Conservation (phyloP, 768 basidiomycete genomes). For the Coprinellus micaceus region DNA sequence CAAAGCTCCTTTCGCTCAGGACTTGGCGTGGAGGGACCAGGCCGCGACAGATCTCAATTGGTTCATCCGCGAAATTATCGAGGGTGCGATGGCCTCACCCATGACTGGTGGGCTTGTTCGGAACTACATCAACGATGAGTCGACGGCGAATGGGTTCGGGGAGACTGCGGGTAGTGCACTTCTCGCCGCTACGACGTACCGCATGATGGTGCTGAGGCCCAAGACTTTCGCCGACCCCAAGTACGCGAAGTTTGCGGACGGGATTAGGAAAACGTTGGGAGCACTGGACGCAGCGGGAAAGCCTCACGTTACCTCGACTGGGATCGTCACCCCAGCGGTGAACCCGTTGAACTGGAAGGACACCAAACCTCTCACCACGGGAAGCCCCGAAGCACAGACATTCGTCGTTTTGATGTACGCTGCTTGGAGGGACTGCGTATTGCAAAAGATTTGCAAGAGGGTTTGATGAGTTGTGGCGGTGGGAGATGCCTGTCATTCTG, state of each 20-base stretch:
- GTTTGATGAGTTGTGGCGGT: not conserved
- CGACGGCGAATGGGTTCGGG: conserved; percentile 31
- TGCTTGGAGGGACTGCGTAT: conserved; percentile 40
- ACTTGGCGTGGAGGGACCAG: conserved; percentile 16
- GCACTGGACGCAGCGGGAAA: conserved; percentile 20
- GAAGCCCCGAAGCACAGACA: conserved; percentile 39
- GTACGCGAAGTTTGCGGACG: conserved; percentile 37
- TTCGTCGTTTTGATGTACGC: conserved; percentile 39
- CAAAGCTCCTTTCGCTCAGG: conserved; percentile 33
- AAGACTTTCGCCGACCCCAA: conserved; percentile 21
- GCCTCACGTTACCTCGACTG: conserved; percentile 25
- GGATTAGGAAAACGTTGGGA: conserved; percentile 19
- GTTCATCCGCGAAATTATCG: conserved; percentile 44
- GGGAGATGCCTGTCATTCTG: too few relatives aligned
- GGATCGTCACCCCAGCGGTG: conserved; percentile 34
- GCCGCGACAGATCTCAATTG: conserved; percentile 28
- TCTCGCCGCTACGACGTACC: conserved; percentile 37
- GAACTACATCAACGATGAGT: conserved; percentile 36
- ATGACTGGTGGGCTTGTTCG: conserved; percentile 33
- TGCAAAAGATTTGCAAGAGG: conserved; percentile 19
- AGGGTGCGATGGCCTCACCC: conserved; percentile 33
- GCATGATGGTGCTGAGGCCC: conserved; percentile 37
- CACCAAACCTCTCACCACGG: conserved; percentile 27
- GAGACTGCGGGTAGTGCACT: conserved; percentile 41
- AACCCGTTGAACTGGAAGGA: conserved; percentile 39